Conservation (phyloP, 495 filamentous ascomycete genomes). For the Hypoxylon cercidicola region DNA sequence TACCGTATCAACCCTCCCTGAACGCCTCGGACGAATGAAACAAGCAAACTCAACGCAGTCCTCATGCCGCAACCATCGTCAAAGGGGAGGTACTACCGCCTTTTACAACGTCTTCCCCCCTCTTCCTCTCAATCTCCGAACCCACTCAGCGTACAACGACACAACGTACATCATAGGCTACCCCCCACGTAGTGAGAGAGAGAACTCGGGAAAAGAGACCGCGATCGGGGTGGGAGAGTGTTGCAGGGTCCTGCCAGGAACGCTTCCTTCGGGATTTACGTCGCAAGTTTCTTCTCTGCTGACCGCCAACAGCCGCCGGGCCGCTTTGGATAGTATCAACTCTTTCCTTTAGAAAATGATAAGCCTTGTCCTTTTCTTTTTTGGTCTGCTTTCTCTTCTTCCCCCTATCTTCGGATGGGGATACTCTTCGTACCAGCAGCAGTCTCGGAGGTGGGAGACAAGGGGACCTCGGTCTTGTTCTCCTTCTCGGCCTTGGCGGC, state of each 20-base stretch:
- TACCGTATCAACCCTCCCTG: slow-evolving; percentile 4
- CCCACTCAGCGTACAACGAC: slow-evolving; percentile 7
- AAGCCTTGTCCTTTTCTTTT: neutral
- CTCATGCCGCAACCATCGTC: slow-evolving; percentile 10
- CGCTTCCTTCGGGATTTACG: too few species aligned
- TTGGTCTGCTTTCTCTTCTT: neutral
- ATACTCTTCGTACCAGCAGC: slow-evolving; percentile 62
- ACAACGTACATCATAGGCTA: neutral
- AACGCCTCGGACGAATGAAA: neutral
- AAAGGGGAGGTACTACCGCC: neutral
- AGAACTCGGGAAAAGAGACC: too few species aligned
- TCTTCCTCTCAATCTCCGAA: neutral
- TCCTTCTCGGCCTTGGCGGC: slow-evolving; percentile 47
- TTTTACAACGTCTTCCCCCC: neutral
- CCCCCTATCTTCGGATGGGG: slow-evolving; percentile 67
- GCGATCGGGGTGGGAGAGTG: too few species aligned
- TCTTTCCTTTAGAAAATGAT: too few species aligned
- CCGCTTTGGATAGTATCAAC: too few species aligned
- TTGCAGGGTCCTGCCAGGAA: too few species aligned
- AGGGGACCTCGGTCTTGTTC: slow-evolving; percentile 16
- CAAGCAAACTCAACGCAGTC: neutral
- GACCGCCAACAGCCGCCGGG: too few species aligned
- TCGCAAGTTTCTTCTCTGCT: too few species aligned
- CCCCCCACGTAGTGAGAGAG: too few species aligned
- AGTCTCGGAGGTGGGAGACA: slow-evolving; percentile 7